Percentiles rank a stretch among this genome's conserved stretches.
These are phyloP conservation scores for Xenosphaeropsis pyriputrescens DNA, from an alignment of 2,329 filamentous ascomycete genomes.

Conservation along the genomic window DNA sequence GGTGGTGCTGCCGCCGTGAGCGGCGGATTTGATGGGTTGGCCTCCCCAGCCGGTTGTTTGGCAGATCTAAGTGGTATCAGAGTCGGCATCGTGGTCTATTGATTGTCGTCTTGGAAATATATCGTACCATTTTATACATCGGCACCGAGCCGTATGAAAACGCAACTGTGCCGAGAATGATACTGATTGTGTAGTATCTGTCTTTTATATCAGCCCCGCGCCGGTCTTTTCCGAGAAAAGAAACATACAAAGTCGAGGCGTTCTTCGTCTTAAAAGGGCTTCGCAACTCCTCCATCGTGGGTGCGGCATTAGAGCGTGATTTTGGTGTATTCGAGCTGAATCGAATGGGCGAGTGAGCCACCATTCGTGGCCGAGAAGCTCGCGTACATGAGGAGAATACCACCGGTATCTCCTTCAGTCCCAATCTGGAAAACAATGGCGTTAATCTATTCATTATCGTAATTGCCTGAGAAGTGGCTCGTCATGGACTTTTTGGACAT, in stretches of 20 bases:
- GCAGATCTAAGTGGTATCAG: constrained; percentile 43
- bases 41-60: constrained; percentile 84
- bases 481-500: too few species aligned
- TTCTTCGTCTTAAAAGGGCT: constrained; percentile 55
- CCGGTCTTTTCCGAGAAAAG: not conserved
- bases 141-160: constrained; percentile 75
- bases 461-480: not conserved
- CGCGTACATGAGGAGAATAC: constrained; percentile 15
- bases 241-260: constrained; percentile 42
- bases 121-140: constrained; percentile 67
- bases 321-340: constrained; percentile 13
- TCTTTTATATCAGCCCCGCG: not conserved
- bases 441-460: constrained; percentile 10
- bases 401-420: constrained; percentile 13
- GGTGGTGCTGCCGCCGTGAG: constrained; percentile 31
- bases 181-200: constrained; percentile 61
- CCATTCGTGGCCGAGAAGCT: constrained; percentile 5
- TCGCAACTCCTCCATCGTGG: constrained; percentile 49
- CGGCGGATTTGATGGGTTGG: constrained; percentile 72
- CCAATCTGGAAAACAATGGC: constrained; percentile 8
- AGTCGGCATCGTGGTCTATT: constrained; percentile 3
- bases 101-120: constrained; percentile 1
- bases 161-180: constrained; percentile 67
- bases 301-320: constrained; percentile 18
- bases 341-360: constrained; percentile 12